A percentile compares a stretch with the other conserved stretches of the same genome.
Conservation (phyloP, 1,284 basidiomycete species). For the Anthracocystis panici-leucophaei region DNA sequence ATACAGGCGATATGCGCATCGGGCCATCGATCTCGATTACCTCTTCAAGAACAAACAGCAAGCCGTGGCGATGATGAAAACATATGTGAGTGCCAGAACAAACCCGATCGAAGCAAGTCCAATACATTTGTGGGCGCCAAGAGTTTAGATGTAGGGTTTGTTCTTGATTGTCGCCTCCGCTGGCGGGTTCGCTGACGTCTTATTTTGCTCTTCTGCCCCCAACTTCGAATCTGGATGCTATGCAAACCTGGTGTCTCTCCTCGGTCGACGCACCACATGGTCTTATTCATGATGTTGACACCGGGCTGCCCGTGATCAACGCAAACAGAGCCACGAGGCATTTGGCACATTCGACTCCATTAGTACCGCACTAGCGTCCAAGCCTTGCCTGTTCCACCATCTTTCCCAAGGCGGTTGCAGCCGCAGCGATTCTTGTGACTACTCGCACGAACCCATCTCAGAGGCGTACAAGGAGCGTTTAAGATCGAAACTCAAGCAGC, state of each 20-base stretch:
- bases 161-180: too few relatives aligned
- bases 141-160: not conserved
- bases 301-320: not conserved
- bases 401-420: constrained; percentile 12
- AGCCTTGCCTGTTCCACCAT: constrained; percentile 40
- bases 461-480: constrained; percentile 11
- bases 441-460: constrained; percentile 32
- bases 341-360: not conserved
- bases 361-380: not conserved
- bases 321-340: constrained; percentile 10
- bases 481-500: constrained; percentile 10
- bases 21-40: constrained; percentile 42
- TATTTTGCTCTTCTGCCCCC: too few relatives aligned
- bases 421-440: constrained; percentile 12
- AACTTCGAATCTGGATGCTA: too few relatives aligned
- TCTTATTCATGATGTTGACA: too few relatives aligned
- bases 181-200: too few relatives aligned
- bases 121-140: not conserved
- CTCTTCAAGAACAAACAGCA: constrained; percentile 23
- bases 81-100: constrained; percentile 22
- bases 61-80: not conserved
- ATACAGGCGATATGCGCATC: constrained; percentile 29
- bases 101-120: not conserved
- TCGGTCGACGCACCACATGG: too few relatives aligned
- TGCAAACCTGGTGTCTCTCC: too few relatives aligned